Evolutionary conservation across 2,329 filamentous ascomycete species (phyloP), one percentile per base, ranked within the genome.

Genomic region (Penicillium sp.): DNA sequence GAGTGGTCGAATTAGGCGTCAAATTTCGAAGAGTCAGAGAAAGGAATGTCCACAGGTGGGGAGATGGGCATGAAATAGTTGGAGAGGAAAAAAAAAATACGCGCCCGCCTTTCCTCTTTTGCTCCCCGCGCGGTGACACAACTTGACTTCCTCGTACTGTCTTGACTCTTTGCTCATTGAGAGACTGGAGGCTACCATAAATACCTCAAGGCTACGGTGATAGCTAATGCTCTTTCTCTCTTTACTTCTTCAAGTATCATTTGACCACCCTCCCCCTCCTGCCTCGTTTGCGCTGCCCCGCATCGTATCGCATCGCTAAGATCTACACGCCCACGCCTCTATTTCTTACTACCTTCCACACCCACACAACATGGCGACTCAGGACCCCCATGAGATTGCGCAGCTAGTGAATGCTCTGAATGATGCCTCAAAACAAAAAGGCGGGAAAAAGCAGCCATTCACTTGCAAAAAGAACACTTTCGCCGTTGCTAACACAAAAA

Each of bases 401-500:
- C 77, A 81, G 49, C 82, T 97, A 65, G 74, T 95, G 18, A 77
- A 79, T 22, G 77, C 78, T 22, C 81, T 96, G 16, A 84, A 91
- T 43, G 73, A 75, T 10, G 79, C 79, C 16, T 60, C 59, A 21
- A 64, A 67, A 50, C 75, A 77, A 74, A 77, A 66, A 73, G 74
- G 50, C 67, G 68, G 38, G 68, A 77, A 55, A 27, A 86, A 83
- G 59, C 82, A 80, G 38, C 79, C 79, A 2, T 90, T 91, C 70
- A 87, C 83, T 16, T 88, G 88, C 76, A 94, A 88, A 74, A 95
- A 92, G 77, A 86, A 84, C n/a, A 89, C 84, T 3, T 99, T 91
- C 69, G 65, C 79, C 1, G 83, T 97, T 40, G 76, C 77, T 14
- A 90, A 87, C 5, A 80, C 82, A 21, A 80, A 86, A 54, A 80